Percentiles rank a stretch among this genome's conserved stretches.
Evolutionary conservation across 176 grass and related monocot species (phyloP).

Genomic region (Cenchrus purpureus): DNA sequence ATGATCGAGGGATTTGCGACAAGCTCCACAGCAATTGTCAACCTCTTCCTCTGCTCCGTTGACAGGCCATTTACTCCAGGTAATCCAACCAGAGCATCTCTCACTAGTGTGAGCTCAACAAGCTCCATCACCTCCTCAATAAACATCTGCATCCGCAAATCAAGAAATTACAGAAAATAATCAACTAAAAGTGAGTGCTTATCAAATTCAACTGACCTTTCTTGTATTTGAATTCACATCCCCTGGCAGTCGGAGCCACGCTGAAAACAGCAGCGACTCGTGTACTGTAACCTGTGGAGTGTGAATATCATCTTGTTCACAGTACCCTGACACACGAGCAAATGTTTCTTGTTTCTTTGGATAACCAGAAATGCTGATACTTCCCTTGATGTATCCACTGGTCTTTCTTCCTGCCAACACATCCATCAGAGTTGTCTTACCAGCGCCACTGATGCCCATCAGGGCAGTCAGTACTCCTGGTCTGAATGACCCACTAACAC

Average conservation of each 20-base stretch:
- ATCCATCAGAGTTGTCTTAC: slow-evolving; percentile 37
- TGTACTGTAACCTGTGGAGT: slow-evolving; percentile 24
- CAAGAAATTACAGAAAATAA: not conserved
- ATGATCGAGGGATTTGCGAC: slow-evolving; percentile 28
- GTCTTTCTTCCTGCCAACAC: slow-evolving; percentile 35
- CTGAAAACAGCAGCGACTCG: not conserved
- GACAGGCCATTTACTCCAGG: slow-evolving; percentile 22
- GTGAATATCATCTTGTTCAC: slow-evolving; percentile 30
- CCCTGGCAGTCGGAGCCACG: slow-evolving; percentile 2
- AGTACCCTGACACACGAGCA: slow-evolving; percentile 24
- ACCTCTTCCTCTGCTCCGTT: slow-evolving; percentile 21
- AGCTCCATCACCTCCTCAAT: slow-evolving; percentile 37
- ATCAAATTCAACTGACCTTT: slow-evolving; percentile 1
- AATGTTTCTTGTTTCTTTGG: slow-evolving; percentile 35
- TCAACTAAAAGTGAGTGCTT: not conserved
- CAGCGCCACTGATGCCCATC: slow-evolving; percentile 29
- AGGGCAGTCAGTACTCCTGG: slow-evolving; percentile 22
- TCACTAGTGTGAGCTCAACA: slow-evolving; percentile 12
- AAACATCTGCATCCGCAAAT: slow-evolving; percentile 18
- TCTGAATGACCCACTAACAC: slow-evolving; percentile 24
- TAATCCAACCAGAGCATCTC: slow-evolving; percentile 26
- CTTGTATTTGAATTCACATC: slow-evolving; percentile 11
- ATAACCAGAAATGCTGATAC: slow-evolving; percentile 28
- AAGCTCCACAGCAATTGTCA: slow-evolving; percentile 32
- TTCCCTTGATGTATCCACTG: not conserved